Base-by-base conservation (phyloP, 2,329 filamentous ascomycete genomes). In the Macrophomina pseudophaseolina region DNA sequence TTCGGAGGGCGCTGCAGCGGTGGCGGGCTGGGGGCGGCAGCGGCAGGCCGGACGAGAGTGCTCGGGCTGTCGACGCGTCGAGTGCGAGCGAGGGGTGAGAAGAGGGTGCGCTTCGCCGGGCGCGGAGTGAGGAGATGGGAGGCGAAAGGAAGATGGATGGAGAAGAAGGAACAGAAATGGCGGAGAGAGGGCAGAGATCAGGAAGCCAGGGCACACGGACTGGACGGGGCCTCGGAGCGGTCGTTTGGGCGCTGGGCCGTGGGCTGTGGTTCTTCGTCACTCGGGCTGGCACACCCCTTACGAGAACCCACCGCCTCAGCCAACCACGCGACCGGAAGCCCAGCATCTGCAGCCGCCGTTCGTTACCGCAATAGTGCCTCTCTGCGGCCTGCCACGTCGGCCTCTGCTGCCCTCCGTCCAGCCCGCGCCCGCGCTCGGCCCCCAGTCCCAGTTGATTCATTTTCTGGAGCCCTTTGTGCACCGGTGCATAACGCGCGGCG, bases 71-170 rank as follows among this genome's bases (percentile, higher is more conserved):
- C 59, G 58, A 62, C 58, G 58, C 58, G 58, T 62, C 58, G 59
- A 49, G 5, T 38, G 58, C 58, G 42, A 62, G 58, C 44, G 46
- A 63, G 33, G 32, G 60, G 28, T 64, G 60, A 51, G 33, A 40
- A 28, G 60, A 63, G 59, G 59, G n/a, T 52, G 60, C 60, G 60
- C 60, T 64, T 64, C 49, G 60, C 60, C 60, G 23, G 60, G 49
- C 46, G 60, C 60, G 58, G 42, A 46, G 56, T 51, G 60, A 49
- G 58, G 60, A 38, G 60, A 64, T 14, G 32, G 60, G 60, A 64
- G 60, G 60, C 60, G 49, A 53, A 64, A 64, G 48, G 46, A 53
- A 64, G 42, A 48, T 38, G 49, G 59, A 64, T 38, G 58, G 44
- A 14, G 58, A 49, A 49, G 32, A 49, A 28, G 23, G 35, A 38